Conservation (phyloP, 345 rosid species). For the Camelina neglecta region DNA sequence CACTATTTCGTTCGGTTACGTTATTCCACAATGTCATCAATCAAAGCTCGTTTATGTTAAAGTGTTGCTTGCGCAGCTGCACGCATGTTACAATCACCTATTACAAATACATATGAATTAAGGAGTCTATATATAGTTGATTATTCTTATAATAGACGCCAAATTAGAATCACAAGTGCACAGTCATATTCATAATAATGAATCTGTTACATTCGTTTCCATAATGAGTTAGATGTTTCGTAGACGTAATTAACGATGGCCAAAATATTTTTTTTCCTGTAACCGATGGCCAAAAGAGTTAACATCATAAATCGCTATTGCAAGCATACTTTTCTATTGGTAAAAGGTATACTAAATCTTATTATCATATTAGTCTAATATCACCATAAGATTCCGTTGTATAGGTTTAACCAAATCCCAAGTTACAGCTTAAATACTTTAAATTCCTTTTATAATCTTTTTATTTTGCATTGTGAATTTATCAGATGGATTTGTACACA, state of each 20-base stretch:
- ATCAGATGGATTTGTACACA: background rate
- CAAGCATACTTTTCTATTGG: slow-evolving; percentile 31
- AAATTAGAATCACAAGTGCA: slow-evolving; percentile 36
- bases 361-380: background rate
- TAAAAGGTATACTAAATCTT: slow-evolving; percentile 27
- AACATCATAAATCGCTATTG: slow-evolving; percentile 22
- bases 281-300: background rate
- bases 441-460: background rate
- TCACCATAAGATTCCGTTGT: no score
- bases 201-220: slow-evolving; percentile 27
- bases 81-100: background rate
- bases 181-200: slow-evolving; percentile 23
- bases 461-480: background rate
- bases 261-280: background rate
- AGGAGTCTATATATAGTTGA: background rate
- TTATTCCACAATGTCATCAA: background rate
- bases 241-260: slow-evolving; percentile 42
- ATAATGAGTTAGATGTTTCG: slow-evolving; percentile 36
- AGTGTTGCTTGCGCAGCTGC: background rate
- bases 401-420: background rate
- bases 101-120: background rate
- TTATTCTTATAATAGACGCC: slow-evolving; percentile 37
- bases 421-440: background rate
- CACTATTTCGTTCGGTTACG: no score
- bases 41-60: background rate